Base-by-base conservation (phyloP, 257 asterid species). In the Salvia hispanica region DNA sequence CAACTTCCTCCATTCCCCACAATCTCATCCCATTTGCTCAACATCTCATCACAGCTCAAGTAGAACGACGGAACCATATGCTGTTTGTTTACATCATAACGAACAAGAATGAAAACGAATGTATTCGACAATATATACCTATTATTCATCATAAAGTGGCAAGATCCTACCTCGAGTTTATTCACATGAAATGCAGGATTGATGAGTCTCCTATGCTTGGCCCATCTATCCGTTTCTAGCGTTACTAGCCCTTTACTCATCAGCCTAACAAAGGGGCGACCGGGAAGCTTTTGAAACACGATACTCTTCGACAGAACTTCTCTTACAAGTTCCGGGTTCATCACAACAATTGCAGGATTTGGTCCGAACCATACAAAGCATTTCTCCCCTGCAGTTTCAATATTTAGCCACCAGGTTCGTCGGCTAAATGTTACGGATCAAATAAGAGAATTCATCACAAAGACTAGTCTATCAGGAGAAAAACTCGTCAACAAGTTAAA, bases 101-200 rank as follows among this genome's bases (percentile, higher is more conserved):
- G 4, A 34, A 3, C 37, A 34, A 34, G 37, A 34, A 34, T 18
- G 21, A 18, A 18, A 18, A 18, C 21, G 21, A 2, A 1, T 25
- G 31, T 25, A 25, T 25, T 25, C 31, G 31, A 25, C 31, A 25
- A 25, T 25, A 25, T 25, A 25, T 25, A 25, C 31, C 31, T 25
- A 25, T 0, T 25, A 2, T 34, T 58, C 5, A 1, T 5, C 5
- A 25, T 25, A 25, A 2, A 25, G 6, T 6, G 3, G 9, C 16
- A 1, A 44, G 13, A 10, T 12, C 31, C 31, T 16, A 81, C 90
- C 87, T 84, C 82, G 0, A 86, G 13, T 55, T 80, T 86, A 16
- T 84, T 85, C 0, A 57, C 34, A 31, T 86, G 88, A 69, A 86
- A 86, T 31, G 85, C 88, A 57, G 94, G 85, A 63, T 77, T 84